A percentile compares a stretch with the other conserved stretches of the same genome.
Conservation (phyloP, 108 stramenopile species). For the Pinguiococcus pyrenoidosus region DNA sequence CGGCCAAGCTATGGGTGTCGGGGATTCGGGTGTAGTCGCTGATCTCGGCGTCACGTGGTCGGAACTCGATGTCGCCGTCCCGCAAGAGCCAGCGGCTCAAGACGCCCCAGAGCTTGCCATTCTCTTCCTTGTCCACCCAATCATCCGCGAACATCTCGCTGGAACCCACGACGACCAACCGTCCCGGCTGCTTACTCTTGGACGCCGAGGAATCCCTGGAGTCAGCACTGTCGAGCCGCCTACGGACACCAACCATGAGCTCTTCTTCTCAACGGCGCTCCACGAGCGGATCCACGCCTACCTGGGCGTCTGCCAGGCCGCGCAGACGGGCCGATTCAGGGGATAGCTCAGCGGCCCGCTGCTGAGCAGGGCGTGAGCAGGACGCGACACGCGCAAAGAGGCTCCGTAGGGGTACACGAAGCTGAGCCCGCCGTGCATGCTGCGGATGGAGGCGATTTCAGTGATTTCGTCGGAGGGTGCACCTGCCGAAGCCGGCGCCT, state of each 20-base stretch:
- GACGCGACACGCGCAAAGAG: slow-evolving; percentile 47
- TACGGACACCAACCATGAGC: not conserved
- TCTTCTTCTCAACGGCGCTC: not conserved
- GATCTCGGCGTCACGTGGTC: slow-evolving; percentile 24
- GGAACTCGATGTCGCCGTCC: slow-evolving; percentile 16
- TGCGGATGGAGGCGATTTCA: too few species aligned
- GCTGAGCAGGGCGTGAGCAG: slow-evolving; percentile 46
- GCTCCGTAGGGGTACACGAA: slow-evolving; percentile 67
- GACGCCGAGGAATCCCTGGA: not conserved
- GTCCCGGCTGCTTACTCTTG: slow-evolving; percentile 19
- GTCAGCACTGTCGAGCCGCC: not conserved
- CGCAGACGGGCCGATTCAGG: slow-evolving; percentile 55
- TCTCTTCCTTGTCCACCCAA: slow-evolving; percentile 67
- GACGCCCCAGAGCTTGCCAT: slow-evolving; percentile 42
- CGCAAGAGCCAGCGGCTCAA: slow-evolving; percentile 42
- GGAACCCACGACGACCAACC: slow-evolving; percentile 53
- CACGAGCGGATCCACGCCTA: not conserved
- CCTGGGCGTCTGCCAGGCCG: slow-evolving; percentile 41
- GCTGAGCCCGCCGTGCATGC: slow-evolving; percentile 26
- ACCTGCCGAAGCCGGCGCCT: not conserved
- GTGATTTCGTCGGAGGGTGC: too few species aligned
- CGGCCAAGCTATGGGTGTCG: slow-evolving; percentile 51
- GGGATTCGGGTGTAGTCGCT: slow-evolving; percentile 47
- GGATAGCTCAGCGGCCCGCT: slow-evolving; percentile 62
- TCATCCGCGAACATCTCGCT: slow-evolving; percentile 54